Conservation (phyloP, 106 monocot genomes). For the Phalaenopsis aphrodite region DNA sequence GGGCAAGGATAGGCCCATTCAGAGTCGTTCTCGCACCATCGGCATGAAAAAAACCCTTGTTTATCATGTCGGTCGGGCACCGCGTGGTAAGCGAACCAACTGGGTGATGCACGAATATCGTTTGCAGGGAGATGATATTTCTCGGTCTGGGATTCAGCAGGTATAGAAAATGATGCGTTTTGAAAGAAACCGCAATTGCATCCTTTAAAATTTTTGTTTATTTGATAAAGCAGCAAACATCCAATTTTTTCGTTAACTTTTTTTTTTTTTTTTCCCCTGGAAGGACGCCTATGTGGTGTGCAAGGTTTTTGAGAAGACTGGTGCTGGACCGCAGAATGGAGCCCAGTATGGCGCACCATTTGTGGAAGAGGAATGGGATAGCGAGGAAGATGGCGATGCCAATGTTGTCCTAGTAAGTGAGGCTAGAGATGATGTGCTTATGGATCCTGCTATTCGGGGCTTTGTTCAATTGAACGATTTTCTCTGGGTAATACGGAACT, state of each 20-base stretch:
- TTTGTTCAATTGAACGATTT: constrained; percentile 4
- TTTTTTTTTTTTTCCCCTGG: not conserved
- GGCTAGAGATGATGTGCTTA: not conserved
- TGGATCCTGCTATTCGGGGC: not conserved
- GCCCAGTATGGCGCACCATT: constrained; percentile 85
- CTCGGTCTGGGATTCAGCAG: constrained; percentile 14
- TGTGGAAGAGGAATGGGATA: constrained; percentile 68
- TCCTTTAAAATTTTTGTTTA: not conserved
- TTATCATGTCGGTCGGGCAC: constrained; percentile 66
- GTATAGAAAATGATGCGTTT: constrained; percentile 2
- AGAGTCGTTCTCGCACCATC: constrained; percentile 11
- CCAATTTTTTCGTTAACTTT: not conserved
- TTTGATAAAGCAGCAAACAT: not conserved
- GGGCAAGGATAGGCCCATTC: constrained; percentile 67
- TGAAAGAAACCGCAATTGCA: not conserved
- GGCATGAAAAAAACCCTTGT: constrained; percentile 95
- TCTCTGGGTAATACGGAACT: not conserved
- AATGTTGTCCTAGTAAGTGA: not conserved
- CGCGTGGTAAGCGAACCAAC: constrained; percentile 54
- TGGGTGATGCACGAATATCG: constrained; percentile 99
- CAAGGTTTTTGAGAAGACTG: constrained; percentile 73
- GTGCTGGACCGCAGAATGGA: constrained; percentile 77
- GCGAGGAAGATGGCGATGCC: constrained; percentile 11
- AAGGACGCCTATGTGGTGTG: constrained; percentile 82
- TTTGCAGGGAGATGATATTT: constrained; percentile 40